Conservation (phyloP, 169 alveolate species). For the Eimeria tenella region DNA sequence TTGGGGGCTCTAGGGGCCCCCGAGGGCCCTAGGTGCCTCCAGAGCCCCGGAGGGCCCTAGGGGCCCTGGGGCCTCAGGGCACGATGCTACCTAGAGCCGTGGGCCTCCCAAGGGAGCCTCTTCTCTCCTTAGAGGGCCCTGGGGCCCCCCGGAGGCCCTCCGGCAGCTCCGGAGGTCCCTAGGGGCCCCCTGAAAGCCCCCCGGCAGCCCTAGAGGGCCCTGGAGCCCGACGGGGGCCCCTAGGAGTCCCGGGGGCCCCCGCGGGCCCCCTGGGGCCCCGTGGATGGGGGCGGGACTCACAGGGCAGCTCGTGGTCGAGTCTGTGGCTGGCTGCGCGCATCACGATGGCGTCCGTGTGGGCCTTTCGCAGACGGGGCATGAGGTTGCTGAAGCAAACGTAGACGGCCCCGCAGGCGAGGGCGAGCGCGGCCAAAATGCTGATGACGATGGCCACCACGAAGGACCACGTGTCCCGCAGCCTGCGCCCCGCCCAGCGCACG, state of each 20-base stretch:
- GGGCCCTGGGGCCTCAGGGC: too few relatives aligned
- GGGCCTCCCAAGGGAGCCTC: too few relatives aligned
- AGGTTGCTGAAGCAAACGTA: constrained; percentile 28
- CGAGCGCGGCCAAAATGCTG: constrained; percentile 55
- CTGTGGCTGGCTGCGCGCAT: constrained; percentile 77
- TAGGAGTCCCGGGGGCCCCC: neutral
- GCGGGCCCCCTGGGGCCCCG: too few relatives aligned
- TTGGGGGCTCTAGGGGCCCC: too few relatives aligned
- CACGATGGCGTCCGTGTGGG: constrained; percentile 55
- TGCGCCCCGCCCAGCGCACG: constrained; percentile 18
- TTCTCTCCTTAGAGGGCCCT: too few relatives aligned
- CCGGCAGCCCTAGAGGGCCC: neutral
- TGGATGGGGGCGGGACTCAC: constrained; percentile 18
- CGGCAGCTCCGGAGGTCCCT: too few relatives aligned
- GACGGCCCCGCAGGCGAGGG: constrained; percentile 37
- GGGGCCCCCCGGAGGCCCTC: too few relatives aligned
- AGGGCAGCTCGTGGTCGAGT: constrained; percentile 81
- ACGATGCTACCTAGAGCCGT: too few relatives aligned
- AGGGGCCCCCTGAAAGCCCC: too few relatives aligned
- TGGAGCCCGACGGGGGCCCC: too few relatives aligned
- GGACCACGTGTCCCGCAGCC: constrained; percentile 77
- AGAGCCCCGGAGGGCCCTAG: too few relatives aligned
- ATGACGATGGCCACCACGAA: constrained; percentile 77
- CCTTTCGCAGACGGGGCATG: constrained; percentile 50
- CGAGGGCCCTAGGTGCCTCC: too few relatives aligned